Base-by-base conservation (phyloP, 1,284 basidiomycete species). In the Leccinum glutinopallens region DNA sequence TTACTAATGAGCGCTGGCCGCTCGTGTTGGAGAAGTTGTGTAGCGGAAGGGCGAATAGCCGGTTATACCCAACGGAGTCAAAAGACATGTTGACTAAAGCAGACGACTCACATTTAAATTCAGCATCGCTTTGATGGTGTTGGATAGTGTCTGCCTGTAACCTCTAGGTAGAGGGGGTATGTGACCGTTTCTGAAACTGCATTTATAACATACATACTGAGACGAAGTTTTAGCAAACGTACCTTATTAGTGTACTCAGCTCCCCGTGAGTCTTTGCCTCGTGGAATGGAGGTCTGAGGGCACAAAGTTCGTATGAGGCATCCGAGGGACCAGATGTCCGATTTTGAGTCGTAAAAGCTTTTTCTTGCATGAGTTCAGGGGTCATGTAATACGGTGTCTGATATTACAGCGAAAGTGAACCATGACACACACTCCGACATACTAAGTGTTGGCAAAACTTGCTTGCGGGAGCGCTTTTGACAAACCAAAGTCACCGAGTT, bases 371-470 rank as follows among this genome's bases (percentile, higher is more conserved):
- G 25, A 98, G 84, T 78, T 98, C 96, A 0, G 97, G 96, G 2
- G 94, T 96, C 96, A 99, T 98, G 79, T 99, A 98, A 73, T 98
- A 96, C 2, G 97, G 97, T 9, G 96, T 98, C 93, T 96, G 69
- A 49, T 51, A 17, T 12, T 4, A 54, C 49, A 58, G 62, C 53
- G 19, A 25, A 19, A 49, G 43, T 56, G 43, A 4, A 17, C 25
- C 1, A 13, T 43, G 58, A 3, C 15, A 80, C 92, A 67, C 75
- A 96, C 94, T 59, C 97, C 96, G 67, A 98, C 97, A 68, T n/a
- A n/a, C n/a, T 98, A 99, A 33, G 97, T 99, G 70, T 90, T 94
- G 7, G 97, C 96, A 72, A 98, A 97, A 64, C 86, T 90, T 1
- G 92, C 88, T 66, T 92, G 90, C 0, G 89, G 83, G 69, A 98